Base-by-base conservation (phyloP, 441 rosid species). In the Raphanus hybrid region DNA sequence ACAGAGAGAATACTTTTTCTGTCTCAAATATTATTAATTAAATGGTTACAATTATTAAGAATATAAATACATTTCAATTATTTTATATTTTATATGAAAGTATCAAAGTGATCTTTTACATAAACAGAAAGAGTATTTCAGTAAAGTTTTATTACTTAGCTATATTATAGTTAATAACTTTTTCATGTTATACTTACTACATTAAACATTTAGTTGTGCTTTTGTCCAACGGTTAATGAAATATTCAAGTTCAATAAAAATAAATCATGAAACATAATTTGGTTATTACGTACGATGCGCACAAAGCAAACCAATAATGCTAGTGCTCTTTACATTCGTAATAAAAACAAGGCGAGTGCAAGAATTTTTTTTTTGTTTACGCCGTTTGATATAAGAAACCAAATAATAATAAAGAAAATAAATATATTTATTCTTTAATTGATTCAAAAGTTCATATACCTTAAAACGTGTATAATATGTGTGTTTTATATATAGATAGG, bases 371-470 rank as follows among this genome's bases (percentile, higher is more conserved):
- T 50, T 14, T 50, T 50, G 11, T 3, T 16, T 54, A 54, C 59
- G 16, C 59, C 59, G 23, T 54, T 54, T 7, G 59, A 8, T 4
- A 45, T 8, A 48, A 67, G 59, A 6, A 54, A 54, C 59, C 59
- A 8, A 61, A 12, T n/a, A 23, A 23, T 27, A 23, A 14, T 23
- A 45, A 45, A 23, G 57, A 50, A 50, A 54, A 54, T 54, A 7
- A 35, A 29, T 29, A 6, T 23, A 6, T 52, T 14, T n/a, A n/a
- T 26, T 41, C 52, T 63, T 48, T 7, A 16, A 45, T 32, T 20
- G 52, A 8, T 64, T 41, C 35, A 75, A 67, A 67, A 32, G 29
- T 27, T 10, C 23, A 16, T 35, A 75, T 10, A 11, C 12, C 66
- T n/a, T 16, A 16, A 15, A 39, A 50, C 69, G 23, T 58, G 58